Conservation (phyloP, 768 basidiomycete species). For the Mycena floridula region DNA sequence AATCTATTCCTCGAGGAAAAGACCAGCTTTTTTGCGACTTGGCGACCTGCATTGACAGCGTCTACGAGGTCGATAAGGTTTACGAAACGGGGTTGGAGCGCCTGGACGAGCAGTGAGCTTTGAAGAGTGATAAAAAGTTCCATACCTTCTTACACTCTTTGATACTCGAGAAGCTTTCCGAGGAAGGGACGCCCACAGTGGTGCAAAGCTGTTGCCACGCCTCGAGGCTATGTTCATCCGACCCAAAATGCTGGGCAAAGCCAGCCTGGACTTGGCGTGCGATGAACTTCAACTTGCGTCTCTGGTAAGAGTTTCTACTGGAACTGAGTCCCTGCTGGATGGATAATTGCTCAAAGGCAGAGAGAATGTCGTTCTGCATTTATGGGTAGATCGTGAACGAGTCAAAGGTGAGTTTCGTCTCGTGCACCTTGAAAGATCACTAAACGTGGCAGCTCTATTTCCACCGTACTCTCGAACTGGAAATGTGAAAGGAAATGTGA, state of each 20-base stretch:
- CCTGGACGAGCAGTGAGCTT: background rate
- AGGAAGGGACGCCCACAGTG: constrained; percentile 7
- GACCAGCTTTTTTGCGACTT: constrained; percentile 3
- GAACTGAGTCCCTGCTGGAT: constrained; percentile 9
- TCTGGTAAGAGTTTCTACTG: constrained; percentile 10
- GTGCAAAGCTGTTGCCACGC: constrained; percentile 10
- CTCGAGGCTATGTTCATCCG: constrained; percentile 6
- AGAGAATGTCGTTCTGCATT: too few species aligned
- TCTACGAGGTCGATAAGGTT: constrained; percentile 15
- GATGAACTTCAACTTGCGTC: constrained; percentile 7
- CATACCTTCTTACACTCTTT: constrained; percentile 8
- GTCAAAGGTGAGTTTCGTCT: too few species aligned
- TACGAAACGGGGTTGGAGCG: constrained; percentile 8
- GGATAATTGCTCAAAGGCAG: constrained; percentile 8
- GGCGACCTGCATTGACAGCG: constrained; percentile 2
- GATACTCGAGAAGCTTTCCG: constrained; percentile 6
- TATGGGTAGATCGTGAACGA: too few species aligned
- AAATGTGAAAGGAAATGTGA: too few species aligned
- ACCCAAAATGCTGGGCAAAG: constrained; percentile 8
- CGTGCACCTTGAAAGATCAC: too few species aligned
- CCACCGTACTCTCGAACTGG: too few species aligned
- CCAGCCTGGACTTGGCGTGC: constrained; percentile 4
- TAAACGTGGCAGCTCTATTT: too few species aligned
- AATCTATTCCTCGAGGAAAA: constrained; percentile 5
- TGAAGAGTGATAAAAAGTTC: background rate